Evolutionary conservation across 2,329 filamentous ascomycete species (phyloP), one percentile per base, ranked within the genome.

Genomic region (Penicillium sp.): DNA sequence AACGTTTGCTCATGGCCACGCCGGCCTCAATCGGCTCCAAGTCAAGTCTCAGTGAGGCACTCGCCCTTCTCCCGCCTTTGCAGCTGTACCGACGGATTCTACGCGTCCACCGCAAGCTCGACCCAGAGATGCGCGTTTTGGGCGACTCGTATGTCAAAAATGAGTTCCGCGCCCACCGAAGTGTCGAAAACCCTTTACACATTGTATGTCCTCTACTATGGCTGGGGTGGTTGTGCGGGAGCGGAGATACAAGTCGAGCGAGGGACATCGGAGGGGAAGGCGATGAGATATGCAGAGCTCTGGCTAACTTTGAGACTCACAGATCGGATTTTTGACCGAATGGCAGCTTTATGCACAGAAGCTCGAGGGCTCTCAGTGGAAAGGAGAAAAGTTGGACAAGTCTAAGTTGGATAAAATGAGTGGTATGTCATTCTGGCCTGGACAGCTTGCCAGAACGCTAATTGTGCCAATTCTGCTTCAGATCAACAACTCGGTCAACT

Each of bases 281-380:
- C 5, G 9, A 27, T 39, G 5, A 21, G 18, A 44, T 18, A 24
- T 3, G 40, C n/a, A 40, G 14, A 24, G n/a, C 42, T 29, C 27
- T 51, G 16, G n/a, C 48, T 54, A 40, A 58, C 27, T 27, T 9
- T 42, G 1, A 24, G 8, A 8, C 34, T 52, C 38, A 13, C 61
- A 96, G 91, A 91, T 97, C 65, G 94, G 93, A 1, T 99, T 99
- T 73, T 80, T 99, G 63, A 93, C 90, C 0, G 92, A 97, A 73
- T 99, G 93, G 93, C 94, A 99, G 73, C 77, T 90, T 48, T 99
- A 97, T 69, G 92, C 92, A 2, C 93, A 99, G 71, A 87, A 91
- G 70, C 77, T 99, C 14, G 93, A 97, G 69, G 93, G 92, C 0
- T 88, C 96, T 49, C 73, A 81, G 0, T 97, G 94, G 94, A 81